phyloP scores from a whole-genome alignment of 495 filamentous ascomycete genomes.

The Penicillium goetzii region DNA sequence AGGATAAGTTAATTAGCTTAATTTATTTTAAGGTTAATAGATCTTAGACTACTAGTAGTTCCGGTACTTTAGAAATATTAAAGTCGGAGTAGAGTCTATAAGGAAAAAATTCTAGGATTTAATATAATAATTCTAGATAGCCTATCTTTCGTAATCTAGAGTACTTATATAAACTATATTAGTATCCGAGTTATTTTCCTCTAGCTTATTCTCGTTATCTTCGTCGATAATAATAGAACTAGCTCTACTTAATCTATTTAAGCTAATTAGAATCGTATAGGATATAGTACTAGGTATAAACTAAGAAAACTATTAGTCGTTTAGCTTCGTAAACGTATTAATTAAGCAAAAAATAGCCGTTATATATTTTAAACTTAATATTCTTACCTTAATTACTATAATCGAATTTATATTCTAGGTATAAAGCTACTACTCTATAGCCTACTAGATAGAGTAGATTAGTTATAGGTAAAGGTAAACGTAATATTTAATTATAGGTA shows the following conservation, averaged over 20 bases:
- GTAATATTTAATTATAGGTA: neutral
- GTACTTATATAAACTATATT: conserved; percentile 7
- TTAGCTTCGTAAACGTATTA: conserved; percentile 5
- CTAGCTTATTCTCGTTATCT: neutral
- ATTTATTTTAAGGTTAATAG: too few relatives aligned
- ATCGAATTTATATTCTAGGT: conserved; percentile 3
- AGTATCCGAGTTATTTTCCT: conserved; percentile 6
- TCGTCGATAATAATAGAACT: conserved; percentile 6
- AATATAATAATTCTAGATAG: neutral
- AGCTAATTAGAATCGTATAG: conserved; percentile 3
- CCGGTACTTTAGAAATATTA: conserved; percentile 2
- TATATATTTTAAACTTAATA: conserved; percentile 3
- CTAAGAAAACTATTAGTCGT: conserved; percentile 4
- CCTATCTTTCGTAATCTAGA: conserved; percentile 9
- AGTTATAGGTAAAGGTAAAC: conserved; percentile 5
- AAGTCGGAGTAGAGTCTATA: conserved; percentile 4
- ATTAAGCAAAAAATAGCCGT: conserved; percentile 1
- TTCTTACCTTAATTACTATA: conserved; percentile 1
- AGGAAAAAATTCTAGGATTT: conserved; percentile 7
- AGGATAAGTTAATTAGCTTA: too few relatives aligned
- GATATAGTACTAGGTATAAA: neutral
- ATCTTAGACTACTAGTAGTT: neutral
- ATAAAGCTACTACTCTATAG: conserved; percentile 2
- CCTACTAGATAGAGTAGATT: conserved; percentile 1
- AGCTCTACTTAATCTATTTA: conserved; percentile 4